Percentiles rank a stretch among this genome's conserved stretches.
Evolutionary conservation across 306 rosid species (phyloP).

Genomic region (Vicia faba): DNA sequence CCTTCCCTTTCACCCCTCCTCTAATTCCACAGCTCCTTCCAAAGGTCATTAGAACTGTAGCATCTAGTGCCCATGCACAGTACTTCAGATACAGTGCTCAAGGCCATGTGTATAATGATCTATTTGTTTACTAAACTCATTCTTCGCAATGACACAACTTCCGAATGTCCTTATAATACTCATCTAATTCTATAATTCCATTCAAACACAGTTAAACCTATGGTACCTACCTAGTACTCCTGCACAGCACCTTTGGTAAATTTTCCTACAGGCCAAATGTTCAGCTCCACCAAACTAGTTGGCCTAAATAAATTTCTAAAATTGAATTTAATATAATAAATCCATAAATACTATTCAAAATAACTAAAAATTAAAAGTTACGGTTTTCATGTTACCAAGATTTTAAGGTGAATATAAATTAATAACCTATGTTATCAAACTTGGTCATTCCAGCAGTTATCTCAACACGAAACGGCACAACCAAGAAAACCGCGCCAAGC

Average conservation of each 20-base stretch:
- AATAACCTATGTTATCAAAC: no score
- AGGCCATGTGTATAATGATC: not conserved
- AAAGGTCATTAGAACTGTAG: not conserved
- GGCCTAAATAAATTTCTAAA: not conserved
- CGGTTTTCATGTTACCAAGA: not conserved
- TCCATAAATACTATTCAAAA: not conserved
- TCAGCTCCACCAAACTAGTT: slow-evolving; percentile 8
- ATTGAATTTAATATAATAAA: not conserved
- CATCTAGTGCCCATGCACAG: not conserved
- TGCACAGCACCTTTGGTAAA: slow-evolving; percentile 10
- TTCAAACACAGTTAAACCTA: not conserved
- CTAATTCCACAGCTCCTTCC: slow-evolving; percentile 17
- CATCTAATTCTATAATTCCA: slow-evolving; percentile 6
- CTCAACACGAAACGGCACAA: no score
- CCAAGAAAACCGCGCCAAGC: no score
- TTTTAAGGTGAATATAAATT: not conserved
- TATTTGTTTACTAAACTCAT: slow-evolving; percentile 7
- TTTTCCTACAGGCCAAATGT: not conserved
- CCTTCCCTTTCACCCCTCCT: slow-evolving; percentile 15
- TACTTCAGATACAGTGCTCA: not conserved
- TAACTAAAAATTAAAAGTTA: slow-evolving; percentile 3
- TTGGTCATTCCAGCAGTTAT: no score
- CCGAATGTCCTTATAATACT: slow-evolving; percentile 3
- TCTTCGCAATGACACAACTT: slow-evolving; percentile 4
- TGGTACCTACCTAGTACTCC: slow-evolving; percentile 20